Conservation (phyloP, 768 basidiomycete genomes). For the Lactarius pseudohatsudake region DNA sequence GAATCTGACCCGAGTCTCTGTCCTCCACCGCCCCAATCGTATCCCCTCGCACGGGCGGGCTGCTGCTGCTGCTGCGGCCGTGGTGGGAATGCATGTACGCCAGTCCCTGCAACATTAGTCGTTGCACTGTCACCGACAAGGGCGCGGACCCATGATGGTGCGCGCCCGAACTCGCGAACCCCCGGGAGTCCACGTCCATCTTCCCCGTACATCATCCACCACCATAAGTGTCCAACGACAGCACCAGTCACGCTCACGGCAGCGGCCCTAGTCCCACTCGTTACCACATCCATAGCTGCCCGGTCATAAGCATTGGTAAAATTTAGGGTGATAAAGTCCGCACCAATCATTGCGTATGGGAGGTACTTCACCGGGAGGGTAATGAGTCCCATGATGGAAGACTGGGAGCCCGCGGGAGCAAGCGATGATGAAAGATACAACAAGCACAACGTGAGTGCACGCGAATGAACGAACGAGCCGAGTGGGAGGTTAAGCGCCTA, state of each 20-base stretch:
- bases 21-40: slow-evolving; percentile 55
- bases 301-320: background rate
- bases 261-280: slow-evolving; percentile 56
- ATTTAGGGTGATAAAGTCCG: background rate
- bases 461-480: slow-evolving; percentile 52
- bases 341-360: slow-evolving; percentile 67
- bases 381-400: slow-evolving; percentile 78
- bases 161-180: slow-evolving; percentile 44
- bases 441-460: slow-evolving; percentile 64
- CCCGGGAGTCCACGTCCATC: slow-evolving; percentile 62
- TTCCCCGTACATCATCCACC: slow-evolving; percentile 62
- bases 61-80: slow-evolving; percentile 36
- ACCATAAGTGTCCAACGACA: slow-evolving; percentile 79
- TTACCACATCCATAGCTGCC: slow-evolving; percentile 58
- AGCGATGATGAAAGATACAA: slow-evolving; percentile 68
- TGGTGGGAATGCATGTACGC: slow-evolving; percentile 62
- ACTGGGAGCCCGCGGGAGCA: slow-evolving; percentile 62
- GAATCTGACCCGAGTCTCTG: slow-evolving; percentile 44
- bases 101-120: slow-evolving; percentile 39
- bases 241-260: slow-evolving; percentile 63
- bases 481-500: slow-evolving; percentile 64
- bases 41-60: slow-evolving; percentile 34
- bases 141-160: slow-evolving; percentile 25
- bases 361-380: slow-evolving; percentile 70
- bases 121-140: slow-evolving; percentile 36